A percentile compares a stretch with the other conserved stretches of the same genome.
Conservation (phyloP, 345 rosid species). For the Gossypium bickii region DNA sequence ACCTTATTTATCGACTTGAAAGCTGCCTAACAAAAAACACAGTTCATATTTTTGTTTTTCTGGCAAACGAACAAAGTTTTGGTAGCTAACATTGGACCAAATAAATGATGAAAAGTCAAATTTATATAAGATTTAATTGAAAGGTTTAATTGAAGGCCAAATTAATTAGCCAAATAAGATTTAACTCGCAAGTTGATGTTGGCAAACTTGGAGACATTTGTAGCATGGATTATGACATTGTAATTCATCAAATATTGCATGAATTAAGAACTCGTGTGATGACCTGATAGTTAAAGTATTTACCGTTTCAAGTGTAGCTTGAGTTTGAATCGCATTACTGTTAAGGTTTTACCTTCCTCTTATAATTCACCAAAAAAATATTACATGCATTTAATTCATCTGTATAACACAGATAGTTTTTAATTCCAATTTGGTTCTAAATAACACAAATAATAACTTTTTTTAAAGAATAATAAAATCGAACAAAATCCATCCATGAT, state of each 20-base stretch:
- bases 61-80: background rate
- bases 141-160: background rate
- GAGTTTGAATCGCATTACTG: no score
- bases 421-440: no score
- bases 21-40: background rate
- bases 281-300: no score
- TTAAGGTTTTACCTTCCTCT: fast-evolving
- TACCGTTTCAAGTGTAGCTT: fast-evolving
- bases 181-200: conserved; percentile 5
- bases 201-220: background rate
- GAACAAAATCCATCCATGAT: no score
- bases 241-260: background rate
- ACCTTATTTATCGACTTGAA: background rate
- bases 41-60: background rate
- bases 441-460: no score
- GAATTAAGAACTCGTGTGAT: background rate
- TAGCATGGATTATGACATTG: background rate
- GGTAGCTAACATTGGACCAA: background rate
- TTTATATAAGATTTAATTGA: background rate
- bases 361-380: no score
- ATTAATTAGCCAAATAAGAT: background rate
- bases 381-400: no score
- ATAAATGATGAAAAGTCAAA: background rate
- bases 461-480: no score
- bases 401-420: no score